Percentiles rank a stretch among this genome's conserved stretches.
Evolutionary conservation across 306 rosid species (phyloP).

Genomic region (Neltuma alba): DNA sequence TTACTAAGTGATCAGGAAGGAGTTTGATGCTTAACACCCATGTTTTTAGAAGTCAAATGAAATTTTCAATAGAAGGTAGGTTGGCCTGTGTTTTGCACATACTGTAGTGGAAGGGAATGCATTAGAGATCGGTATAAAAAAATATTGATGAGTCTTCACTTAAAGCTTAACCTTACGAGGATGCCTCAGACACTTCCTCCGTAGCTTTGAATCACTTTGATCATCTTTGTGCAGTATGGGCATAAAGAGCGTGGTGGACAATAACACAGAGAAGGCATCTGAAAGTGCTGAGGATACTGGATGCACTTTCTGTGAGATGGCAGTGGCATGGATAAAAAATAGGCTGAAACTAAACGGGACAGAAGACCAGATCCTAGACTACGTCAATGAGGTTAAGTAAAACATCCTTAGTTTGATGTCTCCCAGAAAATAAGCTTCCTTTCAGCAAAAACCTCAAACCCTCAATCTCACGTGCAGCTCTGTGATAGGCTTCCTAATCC

Average conservation of each 20-base stretch:
- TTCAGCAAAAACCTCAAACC: conserved; percentile 24
- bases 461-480: conserved; percentile 51
- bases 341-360: conserved; percentile 58
- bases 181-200: not conserved
- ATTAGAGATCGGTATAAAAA: not conserved
- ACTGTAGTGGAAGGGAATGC: not conserved
- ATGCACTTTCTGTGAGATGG: conserved; percentile 82
- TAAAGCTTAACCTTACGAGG: not conserved
- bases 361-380: conserved; percentile 51
- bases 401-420: not conserved
- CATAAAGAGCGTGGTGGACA: conserved; percentile 60
- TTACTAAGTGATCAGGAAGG: not conserved
- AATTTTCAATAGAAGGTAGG: not conserved
- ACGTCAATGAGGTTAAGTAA: conserved; percentile 52
- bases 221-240: conserved; percentile 43
- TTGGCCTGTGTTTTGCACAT: not conserved
- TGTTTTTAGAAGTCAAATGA: not conserved
- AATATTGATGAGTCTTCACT: not conserved
- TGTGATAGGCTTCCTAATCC: conserved; percentile 62
- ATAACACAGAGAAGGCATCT: conserved; percentile 42
- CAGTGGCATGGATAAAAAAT: conserved; percentile 67
- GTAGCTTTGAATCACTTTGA: not conserved
- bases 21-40: not conserved
- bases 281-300: conserved; percentile 46
- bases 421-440: not conserved